These are phyloP conservation scores for Teunomyces atbi DNA, from an alignment of 805 yeast genomes.

Conservation along the genomic window DNA sequence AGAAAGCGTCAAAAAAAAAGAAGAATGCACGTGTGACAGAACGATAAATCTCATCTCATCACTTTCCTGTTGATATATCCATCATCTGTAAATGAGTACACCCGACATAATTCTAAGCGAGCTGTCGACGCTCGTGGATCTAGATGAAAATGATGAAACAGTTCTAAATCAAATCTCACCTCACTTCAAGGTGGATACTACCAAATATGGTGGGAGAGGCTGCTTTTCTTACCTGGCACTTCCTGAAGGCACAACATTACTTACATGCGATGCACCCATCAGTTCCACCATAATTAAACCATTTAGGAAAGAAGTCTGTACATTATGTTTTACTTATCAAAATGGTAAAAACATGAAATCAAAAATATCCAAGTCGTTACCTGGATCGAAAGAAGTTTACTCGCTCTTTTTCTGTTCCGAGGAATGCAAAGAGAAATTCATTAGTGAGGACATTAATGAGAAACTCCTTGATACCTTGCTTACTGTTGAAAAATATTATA, in stretches of 20 bases:
- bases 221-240: constrained; percentile 50
- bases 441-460: constrained; percentile 30
- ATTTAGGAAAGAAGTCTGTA: constrained; percentile 63
- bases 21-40: neutral
- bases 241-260: constrained; percentile 39
- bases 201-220: constrained; percentile 59
- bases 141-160: neutral
- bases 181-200: constrained; percentile 32
- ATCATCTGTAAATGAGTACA: neutral
- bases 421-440: constrained; percentile 41
- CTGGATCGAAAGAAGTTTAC: constrained; percentile 15
- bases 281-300: constrained; percentile 50
- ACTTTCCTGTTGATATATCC: neutral
- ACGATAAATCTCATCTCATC: neutral
- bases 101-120: neutral
- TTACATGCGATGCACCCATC: constrained; percentile 40
- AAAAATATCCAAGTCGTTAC: constrained; percentile 24
- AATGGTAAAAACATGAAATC: constrained; percentile 47
- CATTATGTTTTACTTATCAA: constrained; percentile 49
- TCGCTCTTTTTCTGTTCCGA: constrained; percentile 57
- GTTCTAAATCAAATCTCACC: constrained; percentile 21
- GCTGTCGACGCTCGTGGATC: neutral
- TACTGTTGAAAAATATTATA: constrained; percentile 30
- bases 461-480: constrained; percentile 37
- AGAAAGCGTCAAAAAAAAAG: neutral